These are phyloP conservation scores for Fusarium sp. DNA, from an alignment of 2,329 filamentous ascomycete genomes.

Conservation along the genomic window DNA sequence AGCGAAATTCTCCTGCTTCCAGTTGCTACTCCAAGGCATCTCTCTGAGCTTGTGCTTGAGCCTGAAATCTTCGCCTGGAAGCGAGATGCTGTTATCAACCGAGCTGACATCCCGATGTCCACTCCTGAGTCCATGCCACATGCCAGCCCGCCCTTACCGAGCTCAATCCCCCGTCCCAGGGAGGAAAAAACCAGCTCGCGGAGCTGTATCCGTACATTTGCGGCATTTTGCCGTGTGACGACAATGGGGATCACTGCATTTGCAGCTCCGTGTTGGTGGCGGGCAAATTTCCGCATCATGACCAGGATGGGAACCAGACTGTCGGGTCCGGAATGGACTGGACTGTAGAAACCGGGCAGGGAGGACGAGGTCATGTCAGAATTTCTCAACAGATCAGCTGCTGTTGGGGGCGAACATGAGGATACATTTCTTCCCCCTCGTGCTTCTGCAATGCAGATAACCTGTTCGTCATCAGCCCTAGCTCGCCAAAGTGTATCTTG, in stretches of 20 bases:
- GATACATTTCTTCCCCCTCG: not conserved
- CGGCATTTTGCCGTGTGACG: not conserved
- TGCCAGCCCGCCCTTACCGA: not conserved
- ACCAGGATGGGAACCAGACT: constrained; percentile 11
- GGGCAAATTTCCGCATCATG: not conserved
- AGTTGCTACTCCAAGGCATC: not conserved
- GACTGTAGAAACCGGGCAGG: not conserved
- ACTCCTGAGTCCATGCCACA: not conserved
- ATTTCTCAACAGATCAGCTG: not conserved
- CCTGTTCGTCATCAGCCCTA: not conserved
- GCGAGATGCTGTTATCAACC: not conserved
- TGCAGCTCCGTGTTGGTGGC: constrained; percentile 16
- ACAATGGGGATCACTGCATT: not conserved
- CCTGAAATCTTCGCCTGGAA: not conserved
- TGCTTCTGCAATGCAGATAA: not conserved
- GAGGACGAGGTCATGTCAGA: not conserved
- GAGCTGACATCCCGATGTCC: not conserved
- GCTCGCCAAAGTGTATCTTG: not conserved
- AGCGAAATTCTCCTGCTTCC: not conserved
- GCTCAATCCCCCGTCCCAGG: not conserved
- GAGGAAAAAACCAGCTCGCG: not conserved
- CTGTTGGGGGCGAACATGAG: not conserved
- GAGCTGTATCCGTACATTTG: not conserved
- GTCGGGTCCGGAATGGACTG: constrained; percentile 5
- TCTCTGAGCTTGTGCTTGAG: not conserved